A percentile compares a stretch with the other conserved stretches of the same genome.
phyloP scores from a whole-genome alignment of 768 basidiomycete species.

The Rhodotorula graminis region DNA sequence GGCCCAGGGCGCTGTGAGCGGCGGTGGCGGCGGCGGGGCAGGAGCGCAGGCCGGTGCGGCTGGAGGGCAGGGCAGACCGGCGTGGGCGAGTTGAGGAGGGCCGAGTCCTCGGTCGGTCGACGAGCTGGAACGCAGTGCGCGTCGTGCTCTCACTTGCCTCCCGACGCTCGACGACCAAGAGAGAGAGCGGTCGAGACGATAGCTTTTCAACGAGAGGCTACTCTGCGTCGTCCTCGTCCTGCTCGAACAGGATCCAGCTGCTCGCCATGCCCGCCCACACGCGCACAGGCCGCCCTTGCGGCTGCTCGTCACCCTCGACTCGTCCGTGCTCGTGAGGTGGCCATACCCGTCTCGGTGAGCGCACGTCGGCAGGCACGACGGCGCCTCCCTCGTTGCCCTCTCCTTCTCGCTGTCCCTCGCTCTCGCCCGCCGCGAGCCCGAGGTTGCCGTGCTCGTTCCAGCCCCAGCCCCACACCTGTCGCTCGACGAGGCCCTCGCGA shows the following conservation, averaged over 20 bases:
- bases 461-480: slow-evolving; percentile 76
- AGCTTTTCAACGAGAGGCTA: no score
- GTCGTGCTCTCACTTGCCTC: no score
- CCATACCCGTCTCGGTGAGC: slow-evolving; percentile 57
- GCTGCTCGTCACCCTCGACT: not conserved
- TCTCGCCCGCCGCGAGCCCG: slow-evolving; percentile 50
- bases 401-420: no score
- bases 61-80: not conserved
- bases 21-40: not conserved
- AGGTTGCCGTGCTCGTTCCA: slow-evolving; percentile 99
- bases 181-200: no score
- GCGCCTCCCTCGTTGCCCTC: no score
- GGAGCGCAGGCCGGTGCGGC: not conserved
- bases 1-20: not conserved
- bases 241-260: slow-evolving; percentile 51
- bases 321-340: slow-evolving; percentile 42
- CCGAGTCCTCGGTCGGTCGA: no score
- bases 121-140: no score
- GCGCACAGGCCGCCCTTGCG: slow-evolving; percentile 17
- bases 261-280: slow-evolving; percentile 58
- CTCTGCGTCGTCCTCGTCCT: not conserved
- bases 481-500: not conserved
- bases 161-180: no score
- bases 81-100: no score
- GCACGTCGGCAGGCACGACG: slow-evolving; percentile 50